phyloP scores from a whole-genome alignment of 192 early-diverging fungal genomes.

The Chytriomyces sp. region DNA sequence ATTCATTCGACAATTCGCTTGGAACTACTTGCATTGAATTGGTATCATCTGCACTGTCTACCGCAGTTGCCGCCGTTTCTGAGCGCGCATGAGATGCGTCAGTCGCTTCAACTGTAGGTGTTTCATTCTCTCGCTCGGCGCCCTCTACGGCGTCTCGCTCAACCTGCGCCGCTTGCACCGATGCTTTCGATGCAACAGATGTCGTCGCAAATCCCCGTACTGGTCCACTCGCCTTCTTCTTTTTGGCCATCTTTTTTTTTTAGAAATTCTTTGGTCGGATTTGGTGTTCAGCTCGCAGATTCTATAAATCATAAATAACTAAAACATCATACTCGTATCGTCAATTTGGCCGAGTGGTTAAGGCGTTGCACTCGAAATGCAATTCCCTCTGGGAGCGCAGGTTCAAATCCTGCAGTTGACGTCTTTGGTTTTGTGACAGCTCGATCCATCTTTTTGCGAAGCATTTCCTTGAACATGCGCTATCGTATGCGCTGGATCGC shows the following conservation, averaged over 20 bases:
- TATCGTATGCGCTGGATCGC: too few species aligned
- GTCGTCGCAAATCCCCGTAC: slow-evolving; percentile 24
- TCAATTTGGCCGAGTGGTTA: too few species aligned
- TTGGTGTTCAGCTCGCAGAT: neutral
- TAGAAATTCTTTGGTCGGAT: slow-evolving; percentile 5
- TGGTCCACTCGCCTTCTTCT: slow-evolving; percentile 2
- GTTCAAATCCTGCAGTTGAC: too few species aligned
- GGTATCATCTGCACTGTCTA: neutral
- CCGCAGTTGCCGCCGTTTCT: neutral
- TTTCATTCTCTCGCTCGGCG: neutral
- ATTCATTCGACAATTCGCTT: neutral
- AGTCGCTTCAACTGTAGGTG: neutral
- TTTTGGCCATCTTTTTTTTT: too few species aligned
- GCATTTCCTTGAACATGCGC: too few species aligned
- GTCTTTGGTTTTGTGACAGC: too few species aligned
- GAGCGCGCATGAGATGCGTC: neutral
- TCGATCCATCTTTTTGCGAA: too few species aligned
- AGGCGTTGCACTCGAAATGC: too few species aligned
- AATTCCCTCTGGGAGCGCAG: too few species aligned
- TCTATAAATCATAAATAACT: too few species aligned
- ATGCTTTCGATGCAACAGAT: slow-evolving; percentile 3
- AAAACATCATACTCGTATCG: too few species aligned
- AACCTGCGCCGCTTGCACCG: neutral
- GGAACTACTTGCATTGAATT: neutral
- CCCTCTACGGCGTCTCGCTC: neutral